Evolutionary conservation across 2,329 filamentous ascomycete species (phyloP).

Genomic region (Cercospora brassicicola): DNA sequence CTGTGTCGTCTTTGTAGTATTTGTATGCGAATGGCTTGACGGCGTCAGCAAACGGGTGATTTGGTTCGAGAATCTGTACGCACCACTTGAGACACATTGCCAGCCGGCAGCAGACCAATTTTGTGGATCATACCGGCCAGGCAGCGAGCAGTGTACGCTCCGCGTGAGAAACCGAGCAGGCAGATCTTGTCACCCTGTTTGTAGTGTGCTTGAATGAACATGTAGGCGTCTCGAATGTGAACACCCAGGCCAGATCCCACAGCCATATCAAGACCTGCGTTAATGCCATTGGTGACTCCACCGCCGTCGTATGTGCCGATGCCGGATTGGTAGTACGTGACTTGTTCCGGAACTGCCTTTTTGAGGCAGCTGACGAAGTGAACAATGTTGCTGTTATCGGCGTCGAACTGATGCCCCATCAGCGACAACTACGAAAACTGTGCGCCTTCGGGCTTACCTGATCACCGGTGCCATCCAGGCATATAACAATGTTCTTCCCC

Average conservation of each 20-base stretch:
- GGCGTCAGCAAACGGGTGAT: background rate
- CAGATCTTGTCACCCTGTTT: slow-evolving; percentile 25
- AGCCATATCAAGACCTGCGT: slow-evolving; percentile 47
- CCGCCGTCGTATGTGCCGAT: slow-evolving; percentile 49
- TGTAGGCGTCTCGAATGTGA: slow-evolving; percentile 42
- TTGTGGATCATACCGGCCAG: slow-evolving; percentile 49
- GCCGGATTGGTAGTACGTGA: slow-evolving; percentile 48
- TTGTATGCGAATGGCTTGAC: slow-evolving; percentile 44
- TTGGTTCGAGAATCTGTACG: background rate
- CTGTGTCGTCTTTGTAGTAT: slow-evolving; percentile 47
- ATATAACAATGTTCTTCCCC: slow-evolving; percentile 43
- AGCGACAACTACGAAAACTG: background rate
- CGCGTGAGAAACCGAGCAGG: slow-evolving; percentile 26
- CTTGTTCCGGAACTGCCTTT: slow-evolving; percentile 44
- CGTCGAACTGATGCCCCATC: slow-evolving; percentile 37
- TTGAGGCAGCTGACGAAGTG: slow-evolving; percentile 48
- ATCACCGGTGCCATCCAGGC: slow-evolving; percentile 50
- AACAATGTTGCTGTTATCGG: slow-evolving; percentile 50
- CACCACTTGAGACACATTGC: slow-evolving; percentile 41
- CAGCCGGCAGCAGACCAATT: slow-evolving; percentile 41
- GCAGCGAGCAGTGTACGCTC: slow-evolving; percentile 54
- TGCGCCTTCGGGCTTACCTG: slow-evolving; percentile 23
- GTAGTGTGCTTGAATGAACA: slow-evolving; percentile 45
- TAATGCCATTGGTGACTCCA: slow-evolving; percentile 43
- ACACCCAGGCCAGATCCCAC: slow-evolving; percentile 47